phyloP scores from a whole-genome alignment of 768 basidiomycete species.

The Tricholoma sp. region DNA sequence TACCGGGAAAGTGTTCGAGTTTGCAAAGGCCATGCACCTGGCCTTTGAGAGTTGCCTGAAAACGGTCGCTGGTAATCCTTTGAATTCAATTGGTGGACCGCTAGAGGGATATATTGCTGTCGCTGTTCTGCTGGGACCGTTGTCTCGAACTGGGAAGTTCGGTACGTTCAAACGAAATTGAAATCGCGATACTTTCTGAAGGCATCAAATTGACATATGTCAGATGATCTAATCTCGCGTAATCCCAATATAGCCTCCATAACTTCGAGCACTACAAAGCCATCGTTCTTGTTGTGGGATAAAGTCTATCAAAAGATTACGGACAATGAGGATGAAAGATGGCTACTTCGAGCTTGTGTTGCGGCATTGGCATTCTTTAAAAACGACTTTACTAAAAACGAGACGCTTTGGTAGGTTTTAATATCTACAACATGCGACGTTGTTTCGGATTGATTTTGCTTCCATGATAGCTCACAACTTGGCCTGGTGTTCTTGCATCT shows the following conservation, averaged over 20 bases:
- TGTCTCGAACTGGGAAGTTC: conserved; percentile 44
- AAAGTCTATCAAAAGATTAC: conserved; percentile 75
- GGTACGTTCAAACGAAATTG: conserved; percentile 33
- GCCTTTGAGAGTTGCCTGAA: conserved; percentile 71
- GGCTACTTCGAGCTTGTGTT: conserved; percentile 69
- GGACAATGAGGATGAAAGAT: conserved; percentile 58
- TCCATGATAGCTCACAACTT: conserved; percentile 43
- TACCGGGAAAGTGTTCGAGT: conserved; percentile 38
- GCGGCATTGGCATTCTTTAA: conserved; percentile 43
- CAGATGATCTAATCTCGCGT: conserved; percentile 43
- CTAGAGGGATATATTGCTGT: conserved; percentile 81
- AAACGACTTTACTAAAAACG: conserved; percentile 47
- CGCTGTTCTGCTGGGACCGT: conserved; percentile 60
- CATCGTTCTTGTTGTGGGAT: conserved; percentile 84
- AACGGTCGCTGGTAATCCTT: conserved; percentile 52
- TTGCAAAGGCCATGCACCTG: conserved; percentile 52
- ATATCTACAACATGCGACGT: background rate
- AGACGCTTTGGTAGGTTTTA: conserved; percentile 45
- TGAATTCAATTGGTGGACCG: conserved; percentile 58
- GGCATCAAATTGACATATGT: conserved; percentile 4
- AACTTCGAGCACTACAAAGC: conserved; percentile 52
- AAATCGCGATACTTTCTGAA: background rate
- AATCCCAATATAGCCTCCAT: conserved; percentile 46
- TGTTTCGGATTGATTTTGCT: background rate
- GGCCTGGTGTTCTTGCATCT: conserved; percentile 69